Evolutionary conservation across 2,329 filamentous ascomycete genomes (phyloP), one percentile per base, ranked within the genome.

Genomic region (Exophiala sideris): DNA sequence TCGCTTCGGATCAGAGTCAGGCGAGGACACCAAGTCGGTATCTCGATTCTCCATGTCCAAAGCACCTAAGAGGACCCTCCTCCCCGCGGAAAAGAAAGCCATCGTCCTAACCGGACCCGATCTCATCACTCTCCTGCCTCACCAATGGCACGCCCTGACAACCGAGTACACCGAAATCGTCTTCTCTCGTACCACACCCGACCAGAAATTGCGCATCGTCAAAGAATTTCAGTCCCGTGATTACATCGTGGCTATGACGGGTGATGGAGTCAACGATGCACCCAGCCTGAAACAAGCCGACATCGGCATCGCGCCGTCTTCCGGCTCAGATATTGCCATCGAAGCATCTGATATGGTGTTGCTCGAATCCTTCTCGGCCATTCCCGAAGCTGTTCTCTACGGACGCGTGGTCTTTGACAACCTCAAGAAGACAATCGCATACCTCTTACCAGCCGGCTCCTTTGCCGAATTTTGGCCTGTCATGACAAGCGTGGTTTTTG

Each of bases 141-240:
- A 79, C 35, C 86, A 91, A 67, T 91, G 88, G 87, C 77, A 84
- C 54, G 75, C 77, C 32, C 75, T 91, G 1, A 58, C 57, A 5
- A 77, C 78, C 29, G 65, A 72, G 7, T 91, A 90, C 61, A 76
- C 83, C 21, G 87, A 90, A 64, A 85, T 91, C 35, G 85, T 91
- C 10, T 90, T 91, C 66, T 84, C 87, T 1, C 78, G 86, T 10
- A 91, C 87, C 0, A 90, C 87, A 0, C 87, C 87, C 0, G 87
- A 91, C 64, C 87, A 91, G 66, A 91, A 91, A 67, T 79, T 91
- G 5, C 83, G 86, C 33, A 91, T 91, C 57, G 87, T 91, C n/a
- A 81, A 81, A 29, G 86, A 88, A 66, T 85, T 90, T 57, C 87
- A 89, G 65, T 70, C 76, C 1, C 75, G 80, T 7, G 76, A 80